These are phyloP conservation scores for Arthrobotrys megalospora DNA, from an alignment of 2,329 filamentous ascomycete genomes.

Conservation along the genomic window DNA sequence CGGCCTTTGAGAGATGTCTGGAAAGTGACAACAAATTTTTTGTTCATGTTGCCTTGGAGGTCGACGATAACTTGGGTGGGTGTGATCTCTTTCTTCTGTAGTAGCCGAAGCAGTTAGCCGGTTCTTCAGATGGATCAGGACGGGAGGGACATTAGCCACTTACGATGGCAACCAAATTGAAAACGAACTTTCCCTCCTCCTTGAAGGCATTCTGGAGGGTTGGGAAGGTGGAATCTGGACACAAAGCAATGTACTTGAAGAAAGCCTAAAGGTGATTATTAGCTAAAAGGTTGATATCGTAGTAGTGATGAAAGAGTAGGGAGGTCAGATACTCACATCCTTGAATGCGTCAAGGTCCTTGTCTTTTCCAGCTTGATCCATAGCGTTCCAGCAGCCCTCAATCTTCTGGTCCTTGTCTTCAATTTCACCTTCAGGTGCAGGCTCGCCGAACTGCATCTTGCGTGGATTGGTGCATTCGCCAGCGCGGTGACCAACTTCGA, in stretches of 20 bases:
- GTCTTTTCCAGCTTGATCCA: slow-evolving; percentile 72
- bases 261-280: slow-evolving; percentile 64
- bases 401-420: slow-evolving; percentile 16
- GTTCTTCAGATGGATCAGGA: not conserved
- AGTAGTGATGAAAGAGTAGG: no score
- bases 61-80: slow-evolving; percentile 79
- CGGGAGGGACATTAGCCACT: no score
- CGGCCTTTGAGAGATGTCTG: slow-evolving; percentile 74
- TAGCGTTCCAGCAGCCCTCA: slow-evolving; percentile 74
- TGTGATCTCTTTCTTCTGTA: slow-evolving; percentile 72
- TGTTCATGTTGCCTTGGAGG: slow-evolving; percentile 77
- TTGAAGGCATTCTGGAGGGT: slow-evolving; percentile 77
- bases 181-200: slow-evolving; percentile 69
- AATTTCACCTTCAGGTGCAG: slow-evolving; percentile 59
- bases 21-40: slow-evolving; percentile 77
- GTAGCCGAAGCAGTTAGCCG: not conserved
- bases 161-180: slow-evolving; percentile 76
- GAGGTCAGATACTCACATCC: slow-evolving; percentile 68
- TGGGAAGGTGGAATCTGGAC: slow-evolving; percentile 73
- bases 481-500: slow-evolving; percentile 73
- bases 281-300: not conserved
- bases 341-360: slow-evolving; percentile 77
- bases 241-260: slow-evolving; percentile 74
- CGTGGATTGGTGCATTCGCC: slow-evolving; percentile 74
- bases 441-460: slow-evolving; percentile 53